Conservation (phyloP, 805 yeast genomes). For the Schwanniomyces pseudopolymorphus region DNA sequence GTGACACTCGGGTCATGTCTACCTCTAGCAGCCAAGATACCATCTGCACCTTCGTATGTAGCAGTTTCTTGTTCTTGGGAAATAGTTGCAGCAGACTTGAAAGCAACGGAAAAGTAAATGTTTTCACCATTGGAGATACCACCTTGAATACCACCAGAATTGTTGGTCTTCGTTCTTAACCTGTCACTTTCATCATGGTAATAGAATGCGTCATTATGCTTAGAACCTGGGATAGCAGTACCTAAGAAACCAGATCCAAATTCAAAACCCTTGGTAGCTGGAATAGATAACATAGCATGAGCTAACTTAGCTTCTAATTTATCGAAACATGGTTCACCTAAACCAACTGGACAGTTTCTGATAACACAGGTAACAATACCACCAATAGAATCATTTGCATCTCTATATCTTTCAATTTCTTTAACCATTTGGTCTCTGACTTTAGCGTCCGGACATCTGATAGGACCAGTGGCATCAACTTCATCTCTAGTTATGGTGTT, state of each 20-base stretch:
- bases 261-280: constrained; percentile 98
- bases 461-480: constrained; percentile 85
- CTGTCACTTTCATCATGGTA: constrained; percentile 57
- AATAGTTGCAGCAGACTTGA: constrained; percentile 97
- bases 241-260: constrained; percentile 96
- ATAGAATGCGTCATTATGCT: constrained; percentile 88
- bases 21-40: constrained; percentile 91
- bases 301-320: constrained; percentile 93
- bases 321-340: constrained; percentile 97
- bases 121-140: constrained; percentile 96
- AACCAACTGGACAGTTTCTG: constrained; percentile 90
- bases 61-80: constrained; percentile 89
- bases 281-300: constrained; percentile 96
- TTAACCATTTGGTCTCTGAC: constrained; percentile 79
- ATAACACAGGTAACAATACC: constrained; percentile 98
- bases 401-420: constrained; percentile 84
- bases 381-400: constrained; percentile 88
- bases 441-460: constrained; percentile 84
- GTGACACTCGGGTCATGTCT: constrained; percentile 99
- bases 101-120: constrained; percentile 91
- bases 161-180: constrained; percentile 84
- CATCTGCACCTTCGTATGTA: constrained; percentile 83
- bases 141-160: constrained; percentile 97
- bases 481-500: constrained; percentile 80
- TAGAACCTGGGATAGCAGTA: constrained; percentile 83